Conservation (phyloP, 352 stramenopile genomes). For the Achlya hypogyna region DNA sequence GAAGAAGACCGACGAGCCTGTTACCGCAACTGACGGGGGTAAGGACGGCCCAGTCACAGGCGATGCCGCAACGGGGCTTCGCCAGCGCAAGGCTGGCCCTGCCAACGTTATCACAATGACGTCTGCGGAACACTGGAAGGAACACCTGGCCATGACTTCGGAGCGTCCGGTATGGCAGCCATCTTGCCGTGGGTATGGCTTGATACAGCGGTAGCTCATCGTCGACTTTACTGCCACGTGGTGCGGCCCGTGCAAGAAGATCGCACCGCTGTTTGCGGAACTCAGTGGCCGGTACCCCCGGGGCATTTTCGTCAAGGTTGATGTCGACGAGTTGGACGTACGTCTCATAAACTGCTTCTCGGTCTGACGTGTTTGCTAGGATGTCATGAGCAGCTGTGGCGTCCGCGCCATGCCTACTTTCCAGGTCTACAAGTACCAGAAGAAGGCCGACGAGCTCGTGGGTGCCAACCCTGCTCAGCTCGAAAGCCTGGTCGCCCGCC, state of each 20-base stretch:
- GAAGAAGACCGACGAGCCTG: slow-evolving; percentile 3
- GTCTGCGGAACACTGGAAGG: slow-evolving; percentile 11
- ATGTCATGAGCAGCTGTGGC: slow-evolving; percentile 25
- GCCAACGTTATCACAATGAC: slow-evolving; percentile 15
- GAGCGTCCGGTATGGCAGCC: slow-evolving; percentile 1
- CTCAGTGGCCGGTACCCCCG: slow-evolving; percentile 77
- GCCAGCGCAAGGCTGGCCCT: slow-evolving; percentile 11
- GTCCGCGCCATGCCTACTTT: slow-evolving; percentile 94
- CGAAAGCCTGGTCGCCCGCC: slow-evolving; percentile 9
- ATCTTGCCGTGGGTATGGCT: neutral
- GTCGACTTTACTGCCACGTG: slow-evolving; percentile 86
- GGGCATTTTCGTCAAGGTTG: slow-evolving; percentile 83
- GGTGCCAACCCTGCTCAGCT: slow-evolving; percentile 46
- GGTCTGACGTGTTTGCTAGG: neutral
- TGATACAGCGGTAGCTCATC: slow-evolving; percentile 27
- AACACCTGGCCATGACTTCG: slow-evolving; percentile 10
- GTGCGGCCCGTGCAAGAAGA: slow-evolving; percentile 82
- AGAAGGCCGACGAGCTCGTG: slow-evolving; percentile 81
- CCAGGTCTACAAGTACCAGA: slow-evolving; percentile 87
- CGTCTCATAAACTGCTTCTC: neutral
- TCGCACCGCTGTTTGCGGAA: slow-evolving; percentile 77
- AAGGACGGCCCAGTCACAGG: neutral
- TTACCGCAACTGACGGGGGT: neutral
- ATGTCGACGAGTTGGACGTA: slow-evolving; percentile 61
- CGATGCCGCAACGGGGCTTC: neutral